Evolutionary conservation across 2,329 filamentous ascomycete genomes (phyloP), one percentile per base, ranked within the genome.

Genomic region (Stylonectria norvegica): DNA sequence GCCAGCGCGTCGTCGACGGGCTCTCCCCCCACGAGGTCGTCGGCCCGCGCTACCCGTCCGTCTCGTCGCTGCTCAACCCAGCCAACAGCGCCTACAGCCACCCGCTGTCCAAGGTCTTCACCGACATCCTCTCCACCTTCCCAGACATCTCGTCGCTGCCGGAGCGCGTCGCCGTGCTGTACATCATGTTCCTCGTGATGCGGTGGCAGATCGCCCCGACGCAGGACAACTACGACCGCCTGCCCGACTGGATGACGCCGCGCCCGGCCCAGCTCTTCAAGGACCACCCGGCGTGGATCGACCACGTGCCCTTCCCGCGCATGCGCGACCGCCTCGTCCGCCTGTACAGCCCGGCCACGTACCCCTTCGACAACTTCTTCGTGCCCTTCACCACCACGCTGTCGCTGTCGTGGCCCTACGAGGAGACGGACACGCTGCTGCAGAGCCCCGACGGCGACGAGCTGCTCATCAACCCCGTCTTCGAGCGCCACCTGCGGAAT

Each of bases 131-230:
- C 9, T 74, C 78, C 48, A 88, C 85, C n/a, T 94, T 95, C 53
- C 87, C 89, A 0, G 83, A 86, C 53, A 80, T 95, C 20, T 78
- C 76, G 4, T 75, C 73, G n/a, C 73, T 94, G 0, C 89, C 89
- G 0, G 89, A 95, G 64, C 84, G 86, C 55, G 80, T 94, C 0
- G 89, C 85, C 7, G 80, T 88, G 5, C 73, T 95, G 6, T 94
- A 90, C 61, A 70, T 85, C 58, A 94, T 95, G 86, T 95, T 94
- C 64, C 74, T 90, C 20, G 60, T 89, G 48, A 88, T 93, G 83
- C 78, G 84, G 29, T 95, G 89, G 87, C 82, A 88, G 60, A 85
- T 95, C 41, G 79, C 79, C 19, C 88, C 89, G 0, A 87, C 86
- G 0, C 74, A 76, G 45, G 84, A 89, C 52, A 94, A 89, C 65